These are phyloP conservation scores for Aspergillus candidus DNA, from an alignment of 2,329 filamentous ascomycete genomes.

Conservation along the genomic window DNA sequence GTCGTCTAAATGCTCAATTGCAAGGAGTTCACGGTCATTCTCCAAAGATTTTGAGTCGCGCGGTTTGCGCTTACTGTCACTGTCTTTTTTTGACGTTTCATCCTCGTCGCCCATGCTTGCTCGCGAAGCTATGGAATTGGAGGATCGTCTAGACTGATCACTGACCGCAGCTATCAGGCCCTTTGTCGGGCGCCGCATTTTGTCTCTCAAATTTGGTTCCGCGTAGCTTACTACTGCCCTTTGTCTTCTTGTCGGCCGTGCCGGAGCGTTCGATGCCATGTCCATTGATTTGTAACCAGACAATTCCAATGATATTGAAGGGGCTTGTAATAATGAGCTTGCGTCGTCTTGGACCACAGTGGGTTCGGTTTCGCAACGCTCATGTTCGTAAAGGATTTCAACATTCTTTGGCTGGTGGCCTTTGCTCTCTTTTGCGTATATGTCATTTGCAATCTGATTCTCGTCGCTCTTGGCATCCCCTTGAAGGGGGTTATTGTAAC, in stretches of 20 bases:
- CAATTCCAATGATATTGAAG: no score
- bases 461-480: not conserved
- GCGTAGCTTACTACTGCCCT: constrained; percentile 70
- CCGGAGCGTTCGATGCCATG: constrained; percentile 40
- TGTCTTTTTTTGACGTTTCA: constrained; percentile 4
- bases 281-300: no score
- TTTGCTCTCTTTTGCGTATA: not conserved
- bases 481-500: not conserved
- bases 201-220: constrained; percentile 72
- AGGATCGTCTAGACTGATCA: constrained; percentile 41
- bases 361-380: not conserved
- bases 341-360: not conserved
- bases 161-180: constrained; percentile 68
- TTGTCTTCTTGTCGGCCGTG: constrained; percentile 61
- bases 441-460: not conserved
- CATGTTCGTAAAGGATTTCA: no score
- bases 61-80: constrained; percentile 2
- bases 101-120: constrained; percentile 32
- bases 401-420: not conserved
- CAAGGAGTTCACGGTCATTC: constrained; percentile 14
- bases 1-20: constrained; percentile 7
- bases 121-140: constrained; percentile 41
- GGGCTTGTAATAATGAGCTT: not conserved
- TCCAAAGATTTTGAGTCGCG: constrained; percentile 12
- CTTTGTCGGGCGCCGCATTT: constrained; percentile 76